Conservation (phyloP, 306 rosid genomes). For the Rosa rugosa region DNA sequence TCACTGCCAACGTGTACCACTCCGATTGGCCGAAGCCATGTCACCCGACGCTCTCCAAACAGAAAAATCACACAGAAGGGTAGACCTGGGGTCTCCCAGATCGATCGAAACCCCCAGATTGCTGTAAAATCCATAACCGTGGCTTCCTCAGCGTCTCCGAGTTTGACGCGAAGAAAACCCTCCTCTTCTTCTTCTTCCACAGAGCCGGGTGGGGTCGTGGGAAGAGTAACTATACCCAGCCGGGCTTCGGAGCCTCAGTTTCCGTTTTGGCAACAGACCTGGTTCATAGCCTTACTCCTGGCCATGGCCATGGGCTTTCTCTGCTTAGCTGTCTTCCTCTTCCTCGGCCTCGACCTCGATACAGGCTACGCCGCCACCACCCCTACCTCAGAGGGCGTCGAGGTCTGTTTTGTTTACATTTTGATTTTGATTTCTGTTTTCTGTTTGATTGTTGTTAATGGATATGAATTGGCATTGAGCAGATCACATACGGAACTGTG, state of each 20-base stretch:
- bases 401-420: slow-evolving; percentile 39
- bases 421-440: not conserved
- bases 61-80: not conserved
- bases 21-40: slow-evolving; percentile 26
- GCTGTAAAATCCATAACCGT: slow-evolving; percentile 43
- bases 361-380: slow-evolving; percentile 49
- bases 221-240: slow-evolving; percentile 43
- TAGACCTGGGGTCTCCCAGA: not conserved
- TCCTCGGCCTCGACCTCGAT: slow-evolving; percentile 67
- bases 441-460: not conserved
- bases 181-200: slow-evolving; percentile 39
- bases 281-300: slow-evolving; percentile 82
- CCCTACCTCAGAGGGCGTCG: slow-evolving; percentile 79
- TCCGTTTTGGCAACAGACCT: slow-evolving; percentile 86
- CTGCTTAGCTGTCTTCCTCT: slow-evolving; percentile 69
- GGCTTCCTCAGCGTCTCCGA: slow-evolving; percentile 89
- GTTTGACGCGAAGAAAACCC: slow-evolving; percentile 77
- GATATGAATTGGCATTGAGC: slow-evolving; percentile 21
- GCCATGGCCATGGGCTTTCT: slow-evolving; percentile 84
- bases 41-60: slow-evolving; percentile 26
- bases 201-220: slow-evolving; percentile 62
- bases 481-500: slow-evolving; percentile 82
- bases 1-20: not conserved
- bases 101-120: slow-evolving; percentile 8
- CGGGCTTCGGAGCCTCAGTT: slow-evolving; percentile 54